These are phyloP conservation scores for Diaporthe sp. DNA, from an alignment of 2,329 filamentous ascomycete genomes.

Conservation along the genomic window DNA sequence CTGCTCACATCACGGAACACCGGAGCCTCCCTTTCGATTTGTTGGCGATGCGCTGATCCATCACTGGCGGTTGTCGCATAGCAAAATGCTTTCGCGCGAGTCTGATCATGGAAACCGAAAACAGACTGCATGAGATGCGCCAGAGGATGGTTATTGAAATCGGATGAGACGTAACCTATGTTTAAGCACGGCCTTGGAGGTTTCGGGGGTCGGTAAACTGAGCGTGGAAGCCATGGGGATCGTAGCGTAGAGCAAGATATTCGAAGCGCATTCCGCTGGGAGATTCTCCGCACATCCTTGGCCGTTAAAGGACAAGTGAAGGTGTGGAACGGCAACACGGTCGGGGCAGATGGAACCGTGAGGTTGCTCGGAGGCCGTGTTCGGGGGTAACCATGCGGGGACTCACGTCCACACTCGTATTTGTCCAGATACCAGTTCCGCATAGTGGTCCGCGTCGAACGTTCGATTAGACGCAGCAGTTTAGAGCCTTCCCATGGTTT, in stretches of 20 bases:
- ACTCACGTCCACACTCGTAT: slow-evolving; percentile 70
- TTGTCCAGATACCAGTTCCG: slow-evolving; percentile 91
- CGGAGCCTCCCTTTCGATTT: slow-evolving; percentile 93
- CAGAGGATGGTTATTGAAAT: slow-evolving; percentile 98
- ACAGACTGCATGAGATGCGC: slow-evolving; percentile 99
- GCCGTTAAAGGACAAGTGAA: slow-evolving; percentile 95
- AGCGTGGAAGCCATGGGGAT: slow-evolving; percentile 84
- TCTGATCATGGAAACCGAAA: slow-evolving; percentile 86
- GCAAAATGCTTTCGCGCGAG: slow-evolving; percentile 85
- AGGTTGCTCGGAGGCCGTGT: slow-evolving; percentile 79
- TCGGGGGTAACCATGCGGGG: slow-evolving; percentile 72
- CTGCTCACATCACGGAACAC: slow-evolving; percentile 88
- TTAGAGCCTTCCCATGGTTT: slow-evolving; percentile 90
- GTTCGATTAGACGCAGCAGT: slow-evolving; percentile 84
- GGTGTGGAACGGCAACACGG: slow-evolving; percentile 95
- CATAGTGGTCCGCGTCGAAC: slow-evolving; percentile 79
- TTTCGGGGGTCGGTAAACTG: slow-evolving; percentile 85
- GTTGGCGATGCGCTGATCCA: slow-evolving; percentile 85
- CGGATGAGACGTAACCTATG: slow-evolving; percentile 95
- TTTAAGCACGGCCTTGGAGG: slow-evolving; percentile 88
- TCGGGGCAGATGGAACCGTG: slow-evolving; percentile 87
- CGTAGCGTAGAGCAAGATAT: slow-evolving; percentile 92
- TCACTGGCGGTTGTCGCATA: slow-evolving; percentile 96
- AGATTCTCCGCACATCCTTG: slow-evolving; percentile 92
- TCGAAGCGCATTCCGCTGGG: slow-evolving; percentile 90